These are phyloP conservation scores for Lantana camara DNA, from an alignment of 257 asterid genomes.

Conservation along the genomic window DNA sequence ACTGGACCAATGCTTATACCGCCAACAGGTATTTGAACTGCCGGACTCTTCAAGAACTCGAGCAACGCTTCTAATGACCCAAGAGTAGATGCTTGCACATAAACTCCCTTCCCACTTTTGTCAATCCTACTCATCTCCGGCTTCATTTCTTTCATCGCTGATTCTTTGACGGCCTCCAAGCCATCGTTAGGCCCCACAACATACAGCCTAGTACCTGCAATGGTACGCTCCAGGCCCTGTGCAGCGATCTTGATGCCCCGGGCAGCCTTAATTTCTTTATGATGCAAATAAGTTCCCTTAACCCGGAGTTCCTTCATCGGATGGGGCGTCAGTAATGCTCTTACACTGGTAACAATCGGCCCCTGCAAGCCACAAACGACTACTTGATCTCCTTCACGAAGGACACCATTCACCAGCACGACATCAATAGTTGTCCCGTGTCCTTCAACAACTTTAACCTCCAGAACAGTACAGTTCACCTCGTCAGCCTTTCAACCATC, in stretches of 20 bases:
- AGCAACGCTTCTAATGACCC: conserved; percentile 94
- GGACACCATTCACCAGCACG: conserved; percentile 91
- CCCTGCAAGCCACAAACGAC: conserved; percentile 99
- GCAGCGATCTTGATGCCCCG: conserved; percentile 95
- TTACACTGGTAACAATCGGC: conserved; percentile 80
- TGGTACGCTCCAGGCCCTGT: conserved; percentile 98
- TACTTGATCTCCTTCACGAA: conserved; percentile 94
- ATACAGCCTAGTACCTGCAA: conserved; percentile 92
- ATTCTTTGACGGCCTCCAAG: conserved; percentile 69
- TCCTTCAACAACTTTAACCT: conserved; percentile 95
- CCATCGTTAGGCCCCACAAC: conserved; percentile 89
- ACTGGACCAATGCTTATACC: too few relatives aligned
- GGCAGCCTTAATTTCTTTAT: too few relatives aligned
- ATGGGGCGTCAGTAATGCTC: conserved; percentile 95
- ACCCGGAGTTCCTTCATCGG: conserved; percentile 99
- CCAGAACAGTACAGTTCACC: too few relatives aligned
- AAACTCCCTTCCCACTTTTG: conserved; percentile 95
- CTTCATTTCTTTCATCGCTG: conserved; percentile 94
- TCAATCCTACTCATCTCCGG: too few relatives aligned
- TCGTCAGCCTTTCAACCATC: conserved; percentile 88
- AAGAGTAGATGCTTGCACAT: conserved; percentile 97
- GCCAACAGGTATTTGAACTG: conserved; percentile 90
- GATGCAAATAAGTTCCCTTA: too few relatives aligned
- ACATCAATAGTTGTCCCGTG: conserved; percentile 97
- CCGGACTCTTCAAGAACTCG: conserved; percentile 90